Conservation (phyloP, 2,329 filamentous ascomycete genomes). For the Huntiella bhutanensis region DNA sequence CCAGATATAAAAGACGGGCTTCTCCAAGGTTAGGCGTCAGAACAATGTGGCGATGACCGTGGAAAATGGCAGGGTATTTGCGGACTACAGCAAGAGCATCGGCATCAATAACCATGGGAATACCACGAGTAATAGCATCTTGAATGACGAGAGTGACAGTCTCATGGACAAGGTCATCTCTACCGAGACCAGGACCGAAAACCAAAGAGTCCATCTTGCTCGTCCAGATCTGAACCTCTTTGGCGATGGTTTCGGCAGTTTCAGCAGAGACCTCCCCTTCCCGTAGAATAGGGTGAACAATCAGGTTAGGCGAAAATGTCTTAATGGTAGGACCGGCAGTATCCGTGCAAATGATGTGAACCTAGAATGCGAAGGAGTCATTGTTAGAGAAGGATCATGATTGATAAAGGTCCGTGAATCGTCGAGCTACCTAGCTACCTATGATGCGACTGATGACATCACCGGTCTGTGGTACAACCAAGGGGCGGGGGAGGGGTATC, state of each 20-base stretch:
- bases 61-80: constrained; percentile 37
- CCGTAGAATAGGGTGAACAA: constrained; percentile 94
- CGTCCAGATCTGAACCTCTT: constrained; percentile 60
- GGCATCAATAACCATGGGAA: constrained; percentile 80
- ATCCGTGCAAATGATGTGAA: constrained; percentile 89
- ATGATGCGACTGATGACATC: too few relatives aligned
- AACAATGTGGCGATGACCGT: constrained; percentile 64
- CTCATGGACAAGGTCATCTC: constrained; percentile 76
- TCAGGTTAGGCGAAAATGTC: constrained; percentile 91
- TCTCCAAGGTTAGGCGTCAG: constrained; percentile 92
- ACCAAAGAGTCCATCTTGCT: constrained; percentile 80
- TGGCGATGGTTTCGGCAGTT: constrained; percentile 28
- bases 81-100: constrained; percentile 71
- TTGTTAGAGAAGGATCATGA: neutral
- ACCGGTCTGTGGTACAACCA: too few relatives aligned
- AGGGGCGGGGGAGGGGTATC: too few relatives aligned
- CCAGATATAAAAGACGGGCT: constrained; percentile 32
- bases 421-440: neutral
- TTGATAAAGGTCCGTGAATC: neutral
- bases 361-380: constrained; percentile 26
- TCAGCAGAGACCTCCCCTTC: constrained; percentile 33
- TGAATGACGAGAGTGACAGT: constrained; percentile 63
- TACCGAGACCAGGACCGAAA: constrained; percentile 77
- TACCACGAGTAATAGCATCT: constrained; percentile 49
- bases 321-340: constrained; percentile 80